Evolutionary conservation across 2,329 filamentous ascomycete species (phyloP), one percentile per base, ranked within the genome.

Genomic region (Venturia carpophila): DNA sequence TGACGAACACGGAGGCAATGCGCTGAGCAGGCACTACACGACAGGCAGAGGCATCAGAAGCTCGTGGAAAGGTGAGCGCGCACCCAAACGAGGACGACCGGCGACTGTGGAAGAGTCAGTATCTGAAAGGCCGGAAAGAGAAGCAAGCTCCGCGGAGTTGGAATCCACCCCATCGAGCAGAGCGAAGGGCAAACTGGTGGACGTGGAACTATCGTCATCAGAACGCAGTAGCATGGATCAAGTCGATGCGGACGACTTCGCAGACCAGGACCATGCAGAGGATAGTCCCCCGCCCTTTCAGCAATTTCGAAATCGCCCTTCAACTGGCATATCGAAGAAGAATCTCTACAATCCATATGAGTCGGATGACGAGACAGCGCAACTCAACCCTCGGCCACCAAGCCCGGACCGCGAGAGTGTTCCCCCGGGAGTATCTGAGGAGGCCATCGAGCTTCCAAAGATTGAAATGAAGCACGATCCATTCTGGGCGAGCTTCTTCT

Each of bases 401-500:
- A 83, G 80, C 68, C 79, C 81, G 6, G 78, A 80, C 62, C 75
- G 75, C 45, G 82, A 83, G 41, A 83, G 80, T n/a, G 78, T 83
- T 21, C 84, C 84, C 60, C 80, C 81, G 34, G 80, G 83, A 0
- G 79, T 86, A 41, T 80, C 84, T 30, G 78, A 83, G 13, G 79
- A 84, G 5, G 70, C 72, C 0, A 67, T 69, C 21, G 65, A 69
- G 13, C 73, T 73, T 37, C 82, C 87, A 49, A 58, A 58, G 52
- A 37, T 58, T 2, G 82, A 83, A 62, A 88, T 92, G 71, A 91
- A 91, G 67, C 91, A 97, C 74, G 94, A 99, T 75, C 82, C 87
- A 5, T 96, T 97, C 77, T 99, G 94, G 82, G 91, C 90, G 4
- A 92, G 91, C 77, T 82, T 97, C 55, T 99, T 92, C 74, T 78